Conservation (phyloP, 495 filamentous ascomycete species). For the Penicillium antarcticum region DNA sequence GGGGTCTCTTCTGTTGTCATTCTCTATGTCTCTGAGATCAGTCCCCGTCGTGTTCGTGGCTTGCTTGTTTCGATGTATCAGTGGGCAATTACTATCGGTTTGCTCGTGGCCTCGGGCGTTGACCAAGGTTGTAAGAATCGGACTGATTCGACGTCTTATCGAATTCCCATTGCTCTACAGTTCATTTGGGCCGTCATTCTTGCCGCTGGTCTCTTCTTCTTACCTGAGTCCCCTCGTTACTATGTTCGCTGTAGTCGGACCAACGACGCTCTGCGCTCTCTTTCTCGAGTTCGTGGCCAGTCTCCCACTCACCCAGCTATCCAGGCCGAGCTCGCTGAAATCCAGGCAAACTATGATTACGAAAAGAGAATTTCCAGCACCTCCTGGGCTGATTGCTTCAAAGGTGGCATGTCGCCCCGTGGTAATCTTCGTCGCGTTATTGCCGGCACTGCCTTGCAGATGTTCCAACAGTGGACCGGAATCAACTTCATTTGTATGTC, state of each 20-base stretch:
- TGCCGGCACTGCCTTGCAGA: constrained; percentile 64
- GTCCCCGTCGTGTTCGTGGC: constrained; percentile 60
- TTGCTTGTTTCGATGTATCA: constrained; percentile 65
- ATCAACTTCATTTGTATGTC: constrained; percentile 63
- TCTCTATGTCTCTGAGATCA: constrained; percentile 64
- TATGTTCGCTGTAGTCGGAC: constrained; percentile 50
- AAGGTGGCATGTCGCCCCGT: constrained; percentile 46
- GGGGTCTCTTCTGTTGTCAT: constrained; percentile 70
- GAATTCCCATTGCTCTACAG: constrained; percentile 65
- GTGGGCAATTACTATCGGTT: constrained; percentile 67
- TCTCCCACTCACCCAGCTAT: constrained; percentile 55
- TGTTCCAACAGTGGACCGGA: constrained; percentile 75
- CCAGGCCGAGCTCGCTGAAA: constrained; percentile 67
- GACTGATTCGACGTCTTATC: constrained; percentile 58
- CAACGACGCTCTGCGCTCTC: constrained; percentile 33
- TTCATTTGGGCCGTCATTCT: constrained; percentile 67
- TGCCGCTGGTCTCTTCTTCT: constrained; percentile 59
- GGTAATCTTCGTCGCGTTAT: constrained; percentile 63
- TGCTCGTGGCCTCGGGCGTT: constrained; percentile 68
- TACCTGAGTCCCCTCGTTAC: constrained; percentile 72
- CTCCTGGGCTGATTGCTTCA: constrained; percentile 60
- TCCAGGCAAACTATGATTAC: constrained; percentile 67
- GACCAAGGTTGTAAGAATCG: constrained; percentile 61
- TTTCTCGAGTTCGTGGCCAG: constrained; percentile 41
- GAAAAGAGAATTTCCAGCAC: constrained; percentile 53